phyloP scores from a whole-genome alignment of 345 rosid genomes.

The Eucalyptus grandis region DNA sequence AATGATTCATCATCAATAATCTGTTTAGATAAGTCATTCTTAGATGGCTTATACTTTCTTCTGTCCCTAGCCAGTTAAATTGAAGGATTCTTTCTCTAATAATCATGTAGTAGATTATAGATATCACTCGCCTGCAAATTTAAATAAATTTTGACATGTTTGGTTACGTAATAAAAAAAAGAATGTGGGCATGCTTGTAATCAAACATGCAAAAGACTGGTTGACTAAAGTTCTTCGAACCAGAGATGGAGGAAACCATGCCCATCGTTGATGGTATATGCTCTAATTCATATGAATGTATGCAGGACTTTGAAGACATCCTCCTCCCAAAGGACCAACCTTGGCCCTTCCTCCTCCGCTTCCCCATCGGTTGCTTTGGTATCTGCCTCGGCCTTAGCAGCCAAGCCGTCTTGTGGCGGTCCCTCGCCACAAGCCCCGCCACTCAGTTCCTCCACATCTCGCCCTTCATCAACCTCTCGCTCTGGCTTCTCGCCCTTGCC shows the following conservation, averaged over 20 bases:
- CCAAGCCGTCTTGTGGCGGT: conserved; percentile 78
- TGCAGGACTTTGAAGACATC: conserved; percentile 78
- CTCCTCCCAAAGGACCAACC: conserved; percentile 81
- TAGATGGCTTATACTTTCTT: not conserved
- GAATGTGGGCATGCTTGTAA: not conserved
- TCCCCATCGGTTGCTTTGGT: conserved; percentile 85
- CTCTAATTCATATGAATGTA: not conserved
- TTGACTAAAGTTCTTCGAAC: not conserved
- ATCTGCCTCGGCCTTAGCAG: conserved; percentile 90
- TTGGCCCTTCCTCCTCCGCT: conserved; percentile 94
- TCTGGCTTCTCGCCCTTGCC: conserved; percentile 60
- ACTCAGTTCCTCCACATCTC: conserved; percentile 58
- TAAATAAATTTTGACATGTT: not conserved
- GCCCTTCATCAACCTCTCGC: conserved; percentile 49
- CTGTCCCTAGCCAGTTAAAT: not conserved
- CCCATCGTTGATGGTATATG: not conserved
- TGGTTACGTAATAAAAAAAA: not conserved
- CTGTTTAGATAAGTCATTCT: not conserved
- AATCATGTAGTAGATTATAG: not conserved
- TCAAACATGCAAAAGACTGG: not conserved
- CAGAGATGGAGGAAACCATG: not conserved
- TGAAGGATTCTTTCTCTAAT: not conserved
- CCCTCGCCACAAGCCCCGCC: conserved; percentile 65
- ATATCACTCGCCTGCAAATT: not conserved
- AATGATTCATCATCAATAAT: not conserved